Base-by-base conservation (phyloP, 1,139 yeast species). In the Suhomyces ambrosiae region DNA sequence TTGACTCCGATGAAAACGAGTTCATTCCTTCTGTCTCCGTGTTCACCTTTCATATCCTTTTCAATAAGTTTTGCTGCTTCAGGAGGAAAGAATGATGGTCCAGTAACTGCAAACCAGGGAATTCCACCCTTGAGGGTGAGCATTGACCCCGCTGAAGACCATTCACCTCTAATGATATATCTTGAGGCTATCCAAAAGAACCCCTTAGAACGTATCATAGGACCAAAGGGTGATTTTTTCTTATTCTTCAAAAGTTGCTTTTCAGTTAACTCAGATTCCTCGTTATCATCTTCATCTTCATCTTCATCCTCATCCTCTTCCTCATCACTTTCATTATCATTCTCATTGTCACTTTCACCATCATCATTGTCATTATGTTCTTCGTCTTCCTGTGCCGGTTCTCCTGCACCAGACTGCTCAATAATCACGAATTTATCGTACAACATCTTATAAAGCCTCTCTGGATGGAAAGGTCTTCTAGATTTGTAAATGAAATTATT, bases 121-220 rank as follows among this genome's bases (percentile, higher is more conserved):
- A 66, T 63, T 3, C 75, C 75, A 7, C 73, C 74, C 33, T 56
- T 61, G 18, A 70, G 40, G 0, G 74, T 68, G 19, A 70, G 46
- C 71, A 69, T 68, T 1, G 67, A 55, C 3, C 76, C 75, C 1
- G 76, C 74, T 31, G 71, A 68, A 3, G 71, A 64, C 75, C 74
- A 69, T 52, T 70, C 74, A 14, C 75, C 75, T 45, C 71, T 54
- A 26, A 63, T 52, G 7, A 68, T 60, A 37, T 60, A 55, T 40
- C 75, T 54, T 3, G 74, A 58, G 3, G 76, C 76, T n/a, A 71
- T 49, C 76, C 76, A 71, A 40, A 71, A 59, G 45, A 68, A 69
- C 0, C 76, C 76, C 42, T 71, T 70, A 3, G 73, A 65, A 9
- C 76, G 60, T 12, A 71, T 44, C 27, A 71, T 47, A 3, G 63